Evolutionary conservation across 305 asterid genomes (phyloP).

Genomic region (Fraxinus greggii): DNA sequence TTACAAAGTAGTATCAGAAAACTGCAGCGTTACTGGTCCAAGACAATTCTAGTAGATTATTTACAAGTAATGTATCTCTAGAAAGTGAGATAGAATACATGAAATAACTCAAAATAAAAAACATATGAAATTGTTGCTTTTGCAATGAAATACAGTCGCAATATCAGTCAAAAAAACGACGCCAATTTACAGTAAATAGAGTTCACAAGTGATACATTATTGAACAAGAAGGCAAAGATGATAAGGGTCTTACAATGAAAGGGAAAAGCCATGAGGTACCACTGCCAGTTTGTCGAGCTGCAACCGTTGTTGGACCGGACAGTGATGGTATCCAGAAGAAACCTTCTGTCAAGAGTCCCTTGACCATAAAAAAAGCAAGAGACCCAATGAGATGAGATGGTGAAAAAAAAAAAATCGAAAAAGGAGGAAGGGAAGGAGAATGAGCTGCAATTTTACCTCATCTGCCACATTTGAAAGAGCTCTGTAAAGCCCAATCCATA

Average conservation of each 20-base stretch:
- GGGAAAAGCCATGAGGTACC: constrained; percentile 98
- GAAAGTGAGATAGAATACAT: constrained; percentile 3
- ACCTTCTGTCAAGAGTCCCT: constrained; percentile 97
- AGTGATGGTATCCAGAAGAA: constrained; percentile 99
- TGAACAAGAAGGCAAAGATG: constrained; percentile 24
- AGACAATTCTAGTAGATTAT: constrained; percentile 8
- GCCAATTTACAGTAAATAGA: neutral
- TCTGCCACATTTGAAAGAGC: constrained; percentile 97
- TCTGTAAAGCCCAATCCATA: constrained; percentile 98
- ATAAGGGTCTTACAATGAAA: constrained; percentile 61
- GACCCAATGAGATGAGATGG: constrained; percentile 11
- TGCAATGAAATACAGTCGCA: neutral
- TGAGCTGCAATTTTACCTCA: constrained; percentile 56
- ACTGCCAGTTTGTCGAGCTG: constrained; percentile 88
- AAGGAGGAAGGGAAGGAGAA: neutral
- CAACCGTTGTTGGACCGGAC: constrained; percentile 91
- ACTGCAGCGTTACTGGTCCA: neutral
- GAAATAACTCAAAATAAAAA: constrained; percentile 1
- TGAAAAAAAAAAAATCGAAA: neutral
- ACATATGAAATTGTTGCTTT: neutral
- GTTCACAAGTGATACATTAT: neutral
- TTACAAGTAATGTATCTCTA: neutral
- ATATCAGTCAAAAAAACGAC: neutral
- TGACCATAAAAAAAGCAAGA: constrained; percentile 22
- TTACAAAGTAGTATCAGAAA: neutral